A percentile compares a stretch with the other conserved stretches of the same genome.
These are phyloP conservation scores for Pseudogymnoascus sp. DNA, from an alignment of 2,329 filamentous ascomycete genomes.

Conservation along the genomic window DNA sequence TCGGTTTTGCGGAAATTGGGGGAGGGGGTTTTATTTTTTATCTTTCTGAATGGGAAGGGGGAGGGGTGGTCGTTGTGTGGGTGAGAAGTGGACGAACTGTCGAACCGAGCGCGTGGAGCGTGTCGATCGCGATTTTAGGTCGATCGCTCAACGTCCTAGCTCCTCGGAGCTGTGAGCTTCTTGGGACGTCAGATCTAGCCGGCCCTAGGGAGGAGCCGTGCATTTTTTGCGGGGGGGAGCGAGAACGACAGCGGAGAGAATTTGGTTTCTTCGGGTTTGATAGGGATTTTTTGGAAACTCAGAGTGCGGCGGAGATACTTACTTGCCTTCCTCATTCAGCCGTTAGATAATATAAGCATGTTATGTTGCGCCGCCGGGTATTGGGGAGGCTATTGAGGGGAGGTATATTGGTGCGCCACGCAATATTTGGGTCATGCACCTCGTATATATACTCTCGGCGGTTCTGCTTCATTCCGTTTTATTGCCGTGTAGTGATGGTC, in stretches of 20 bases:
- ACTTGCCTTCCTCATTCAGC: neutral
- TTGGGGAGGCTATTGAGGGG: neutral
- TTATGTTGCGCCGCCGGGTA: neutral
- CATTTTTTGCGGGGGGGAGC: neutral
- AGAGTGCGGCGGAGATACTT: neutral
- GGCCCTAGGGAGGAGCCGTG: neutral
- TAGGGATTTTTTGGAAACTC: no score
- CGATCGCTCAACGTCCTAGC: neutral
- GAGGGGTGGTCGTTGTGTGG: neutral
- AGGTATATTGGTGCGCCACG: neutral
- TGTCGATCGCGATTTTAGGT: neutral
- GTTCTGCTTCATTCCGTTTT: neutral
- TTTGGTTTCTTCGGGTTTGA: neutral
- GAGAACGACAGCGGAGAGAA: neutral
- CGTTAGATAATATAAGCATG: neutral
- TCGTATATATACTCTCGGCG: neutral
- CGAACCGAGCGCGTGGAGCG: neutral
- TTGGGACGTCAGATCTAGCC: neutral
- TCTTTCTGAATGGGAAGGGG: no score
- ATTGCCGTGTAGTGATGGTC: neutral
- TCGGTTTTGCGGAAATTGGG: no score
- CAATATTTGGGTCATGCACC: neutral
- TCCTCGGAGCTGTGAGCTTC: neutral
- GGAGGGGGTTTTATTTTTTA: no score
- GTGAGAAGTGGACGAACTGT: neutral